Percentiles rank a stretch among this genome's conserved stretches.
Evolutionary conservation across 495 filamentous ascomycete genomes (phyloP).

Genomic region (Bryoglossum gracile): DNA sequence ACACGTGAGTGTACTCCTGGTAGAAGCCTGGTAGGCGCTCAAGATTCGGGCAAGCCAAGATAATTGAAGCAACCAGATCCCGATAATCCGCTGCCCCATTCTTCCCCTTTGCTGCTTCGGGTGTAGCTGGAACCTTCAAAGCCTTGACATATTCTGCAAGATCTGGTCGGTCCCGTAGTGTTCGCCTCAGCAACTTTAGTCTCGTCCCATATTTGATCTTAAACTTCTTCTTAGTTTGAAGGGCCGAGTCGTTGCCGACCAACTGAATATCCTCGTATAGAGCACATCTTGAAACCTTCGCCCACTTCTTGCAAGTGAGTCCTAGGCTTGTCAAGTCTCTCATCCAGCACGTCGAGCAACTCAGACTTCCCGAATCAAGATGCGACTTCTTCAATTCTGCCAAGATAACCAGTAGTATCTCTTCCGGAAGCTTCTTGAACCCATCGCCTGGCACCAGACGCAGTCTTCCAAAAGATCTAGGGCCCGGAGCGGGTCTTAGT

Average conservation of each 20-base stretch:
- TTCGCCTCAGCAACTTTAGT: constrained; percentile 67
- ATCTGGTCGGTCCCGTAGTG: constrained; percentile 60
- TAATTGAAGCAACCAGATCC: constrained; percentile 66
- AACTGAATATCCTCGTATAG: constrained; percentile 66
- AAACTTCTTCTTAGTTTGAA: constrained; percentile 57
- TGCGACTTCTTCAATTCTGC: constrained; percentile 41
- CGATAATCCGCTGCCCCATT: constrained; percentile 53
- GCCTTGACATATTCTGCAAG: constrained; percentile 67
- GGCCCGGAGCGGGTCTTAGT: neutral
- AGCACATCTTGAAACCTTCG: constrained; percentile 54
- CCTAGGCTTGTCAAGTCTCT: constrained; percentile 64
- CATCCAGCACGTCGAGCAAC: constrained; percentile 72
- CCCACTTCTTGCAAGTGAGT: constrained; percentile 58
- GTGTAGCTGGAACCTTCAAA: constrained; percentile 64
- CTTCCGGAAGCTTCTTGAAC: constrained; percentile 48
- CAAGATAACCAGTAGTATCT: constrained; percentile 48
- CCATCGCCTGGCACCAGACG: constrained; percentile 35
- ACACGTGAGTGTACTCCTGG: constrained; percentile 62
- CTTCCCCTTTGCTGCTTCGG: constrained; percentile 37
- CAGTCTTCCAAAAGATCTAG: constrained; percentile 1
- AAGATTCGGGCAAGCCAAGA: constrained; percentile 83
- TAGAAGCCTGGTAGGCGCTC: constrained; percentile 67
- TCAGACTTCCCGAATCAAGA: constrained; percentile 33
- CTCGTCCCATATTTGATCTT: constrained; percentile 61
- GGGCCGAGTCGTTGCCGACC: constrained; percentile 56